phyloP scores from a whole-genome alignment of 2,329 filamentous ascomycete genomes.

The Gaeumannomyces sp. region DNA sequence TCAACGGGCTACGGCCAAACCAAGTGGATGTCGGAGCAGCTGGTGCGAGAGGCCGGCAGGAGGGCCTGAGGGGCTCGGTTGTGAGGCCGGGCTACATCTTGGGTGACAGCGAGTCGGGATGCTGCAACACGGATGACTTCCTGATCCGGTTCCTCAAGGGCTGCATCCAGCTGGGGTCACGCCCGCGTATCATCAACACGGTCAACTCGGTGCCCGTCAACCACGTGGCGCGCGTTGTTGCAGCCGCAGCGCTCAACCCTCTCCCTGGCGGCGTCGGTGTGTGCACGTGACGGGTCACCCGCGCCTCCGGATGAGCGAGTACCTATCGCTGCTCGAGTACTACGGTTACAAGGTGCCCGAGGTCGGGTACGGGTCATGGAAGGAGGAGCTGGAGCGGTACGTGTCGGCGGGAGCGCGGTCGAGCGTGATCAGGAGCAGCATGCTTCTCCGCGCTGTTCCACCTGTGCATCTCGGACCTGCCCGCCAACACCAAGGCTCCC shows the following conservation, averaged over 20 bases:
- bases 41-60: constrained; percentile 71
- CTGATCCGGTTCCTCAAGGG: constrained; percentile 81
- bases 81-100: constrained; percentile 81
- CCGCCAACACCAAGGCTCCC: constrained; percentile 61
- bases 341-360: constrained; percentile 69
- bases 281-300: constrained; percentile 77
- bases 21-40: constrained; percentile 72
- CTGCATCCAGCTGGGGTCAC: constrained; percentile 68
- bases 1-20: constrained; percentile 85
- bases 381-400: constrained; percentile 58
- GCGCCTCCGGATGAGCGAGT: constrained; percentile 70
- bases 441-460: constrained; percentile 67
- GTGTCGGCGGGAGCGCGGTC: constrained; percentile 49
- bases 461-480: constrained; percentile 65
- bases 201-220: constrained; percentile 86
- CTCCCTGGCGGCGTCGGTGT: constrained; percentile 47
- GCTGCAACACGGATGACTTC: constrained; percentile 82
- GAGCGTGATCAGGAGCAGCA: constrained; percentile 58
- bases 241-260: constrained; percentile 64
- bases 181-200: constrained; percentile 76
- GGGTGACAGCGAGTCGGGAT: constrained; percentile 64
- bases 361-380: constrained; percentile 65
- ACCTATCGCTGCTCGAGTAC: constrained; percentile 59
- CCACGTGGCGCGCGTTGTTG: constrained; percentile 75
- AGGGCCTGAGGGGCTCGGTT: constrained; percentile 71